These are phyloP conservation scores for Ustilago curta DNA, from an alignment of 1,284 basidiomycete genomes.

Conservation along the genomic window DNA sequence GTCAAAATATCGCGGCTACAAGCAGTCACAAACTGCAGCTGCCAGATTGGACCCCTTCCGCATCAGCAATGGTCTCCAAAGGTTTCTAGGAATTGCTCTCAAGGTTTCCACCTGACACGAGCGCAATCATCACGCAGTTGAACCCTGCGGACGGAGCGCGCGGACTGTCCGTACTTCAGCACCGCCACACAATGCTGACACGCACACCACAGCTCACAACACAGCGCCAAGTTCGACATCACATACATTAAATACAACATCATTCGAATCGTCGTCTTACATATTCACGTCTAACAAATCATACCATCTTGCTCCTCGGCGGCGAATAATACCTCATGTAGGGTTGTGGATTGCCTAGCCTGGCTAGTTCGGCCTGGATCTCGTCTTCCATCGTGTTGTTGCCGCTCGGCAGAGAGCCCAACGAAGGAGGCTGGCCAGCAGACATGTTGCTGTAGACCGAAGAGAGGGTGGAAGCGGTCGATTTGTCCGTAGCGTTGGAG, in stretches of 20 bases:
- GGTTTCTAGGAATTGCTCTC: background rate
- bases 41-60: too few relatives aligned
- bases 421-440: constrained; percentile 23
- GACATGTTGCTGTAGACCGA: constrained; percentile 39
- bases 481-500: constrained; percentile 38
- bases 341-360: constrained; percentile 41
- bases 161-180: too few relatives aligned
- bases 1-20: too few relatives aligned
- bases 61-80: background rate
- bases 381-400: constrained; percentile 52
- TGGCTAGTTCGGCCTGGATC: constrained; percentile 42
- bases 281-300: background rate
- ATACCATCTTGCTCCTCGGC: constrained; percentile 46
- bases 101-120: background rate
- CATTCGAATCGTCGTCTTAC: background rate
- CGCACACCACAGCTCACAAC: background rate
- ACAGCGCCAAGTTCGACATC: background rate
- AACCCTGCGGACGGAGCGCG: too few relatives aligned
- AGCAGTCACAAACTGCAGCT: too few relatives aligned
- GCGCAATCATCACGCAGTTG: background rate
- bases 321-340: constrained; percentile 47
- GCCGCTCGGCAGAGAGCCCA: constrained; percentile 37
- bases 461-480: constrained; percentile 35
- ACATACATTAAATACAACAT: background rate
- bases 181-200: background rate